Evolutionary conservation across 345 rosid genomes (phyloP).

Genomic region (Odontarrhena argentea): DNA sequence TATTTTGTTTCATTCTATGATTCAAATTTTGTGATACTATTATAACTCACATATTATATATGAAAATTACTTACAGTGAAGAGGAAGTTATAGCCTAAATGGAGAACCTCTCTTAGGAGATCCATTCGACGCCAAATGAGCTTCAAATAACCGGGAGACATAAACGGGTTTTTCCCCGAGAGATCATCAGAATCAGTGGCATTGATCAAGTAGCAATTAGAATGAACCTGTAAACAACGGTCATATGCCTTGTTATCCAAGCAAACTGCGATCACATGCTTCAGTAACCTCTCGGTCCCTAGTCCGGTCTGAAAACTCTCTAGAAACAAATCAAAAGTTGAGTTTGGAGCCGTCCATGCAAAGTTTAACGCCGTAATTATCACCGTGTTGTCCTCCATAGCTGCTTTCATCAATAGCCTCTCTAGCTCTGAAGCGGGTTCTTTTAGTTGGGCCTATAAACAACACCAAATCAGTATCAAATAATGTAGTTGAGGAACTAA

Average conservation of each 20-base stretch:
- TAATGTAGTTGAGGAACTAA: too few species aligned
- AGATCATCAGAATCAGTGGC: constrained; percentile 38
- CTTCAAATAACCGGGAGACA: constrained; percentile 51
- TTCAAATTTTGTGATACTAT: too few species aligned
- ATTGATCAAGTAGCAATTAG: constrained; percentile 48
- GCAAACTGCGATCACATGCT: constrained; percentile 51
- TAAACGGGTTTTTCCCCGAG: constrained; percentile 39
- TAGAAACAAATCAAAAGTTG: constrained; percentile 55
- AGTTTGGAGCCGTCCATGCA: constrained; percentile 61
- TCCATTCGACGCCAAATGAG: constrained; percentile 71
- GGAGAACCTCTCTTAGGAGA: constrained; percentile 41
- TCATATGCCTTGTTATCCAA: constrained; percentile 53
- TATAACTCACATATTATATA: too few species aligned
- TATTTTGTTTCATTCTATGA: too few species aligned
- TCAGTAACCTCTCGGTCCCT: constrained; percentile 45
- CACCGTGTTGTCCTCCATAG: constrained; percentile 50
- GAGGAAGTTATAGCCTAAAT: constrained; percentile 59
- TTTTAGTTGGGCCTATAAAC: neutral
- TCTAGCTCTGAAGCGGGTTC: constrained; percentile 27
- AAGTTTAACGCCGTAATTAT: constrained; percentile 57
- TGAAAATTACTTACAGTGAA: constrained; percentile 51
- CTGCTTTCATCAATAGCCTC: constrained; percentile 21
- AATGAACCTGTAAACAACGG: constrained; percentile 48
- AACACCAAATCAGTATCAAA: neutral
- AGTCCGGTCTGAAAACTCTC: constrained; percentile 54